phyloP scores from a whole-genome alignment of 1,139 yeast species.

The Zygosaccharomyces pseudobailii region DNA sequence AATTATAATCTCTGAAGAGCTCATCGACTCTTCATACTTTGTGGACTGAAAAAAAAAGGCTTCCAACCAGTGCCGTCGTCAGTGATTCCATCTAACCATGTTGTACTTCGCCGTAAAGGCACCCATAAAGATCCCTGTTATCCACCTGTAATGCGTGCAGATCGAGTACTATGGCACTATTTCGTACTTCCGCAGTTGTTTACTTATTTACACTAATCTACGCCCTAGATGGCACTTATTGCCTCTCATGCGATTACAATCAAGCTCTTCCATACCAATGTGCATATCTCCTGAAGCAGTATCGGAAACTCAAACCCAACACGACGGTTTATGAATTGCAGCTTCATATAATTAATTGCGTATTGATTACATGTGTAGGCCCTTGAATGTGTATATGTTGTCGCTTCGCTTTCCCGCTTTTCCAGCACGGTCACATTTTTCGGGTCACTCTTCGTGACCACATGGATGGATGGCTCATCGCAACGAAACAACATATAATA shows the following conservation, averaged over 20 bases:
- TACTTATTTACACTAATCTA: too few relatives aligned
- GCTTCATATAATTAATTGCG: too few relatives aligned
- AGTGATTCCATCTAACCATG: not conserved
- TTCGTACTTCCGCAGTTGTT: not conserved
- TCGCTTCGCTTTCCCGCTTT: not conserved
- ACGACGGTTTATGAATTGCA: too few relatives aligned
- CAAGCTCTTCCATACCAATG: too few relatives aligned
- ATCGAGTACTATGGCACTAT: not conserved
- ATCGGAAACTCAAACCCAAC: too few relatives aligned
- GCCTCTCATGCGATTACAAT: too few relatives aligned
- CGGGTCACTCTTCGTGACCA: constrained; percentile 1
- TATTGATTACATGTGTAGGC: too few relatives aligned
- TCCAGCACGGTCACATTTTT: not conserved
- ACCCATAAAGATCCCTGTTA: not conserved
- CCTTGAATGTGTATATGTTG: not conserved
- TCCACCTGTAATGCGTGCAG: too few relatives aligned
- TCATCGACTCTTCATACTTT: not conserved
- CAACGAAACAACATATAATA: not conserved
- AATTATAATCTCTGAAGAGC: not conserved
- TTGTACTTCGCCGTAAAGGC: not conserved
- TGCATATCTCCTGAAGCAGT: too few relatives aligned
- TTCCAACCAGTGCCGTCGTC: not conserved
- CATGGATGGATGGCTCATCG: constrained; percentile 1
- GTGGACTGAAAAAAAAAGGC: not conserved
- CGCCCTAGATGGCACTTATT: too few relatives aligned